Evolutionary conservation across 2,329 filamentous ascomycete species (phyloP).

Genomic region (Zalaria sp.): DNA sequence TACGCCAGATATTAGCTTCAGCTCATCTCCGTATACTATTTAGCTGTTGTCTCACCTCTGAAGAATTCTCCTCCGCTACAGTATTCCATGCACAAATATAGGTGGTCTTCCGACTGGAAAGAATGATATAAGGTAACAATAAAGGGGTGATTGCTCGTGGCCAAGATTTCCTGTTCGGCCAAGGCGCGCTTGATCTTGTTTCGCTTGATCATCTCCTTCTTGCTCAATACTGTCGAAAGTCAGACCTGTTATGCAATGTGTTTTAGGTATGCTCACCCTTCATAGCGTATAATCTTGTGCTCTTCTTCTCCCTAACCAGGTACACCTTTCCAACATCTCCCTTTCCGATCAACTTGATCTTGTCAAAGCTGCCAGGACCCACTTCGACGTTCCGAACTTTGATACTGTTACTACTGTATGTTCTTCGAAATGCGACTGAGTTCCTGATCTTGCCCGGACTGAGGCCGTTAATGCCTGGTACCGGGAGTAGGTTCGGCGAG

Average conservation of each 20-base stretch:
- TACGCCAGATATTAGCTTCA: neutral
- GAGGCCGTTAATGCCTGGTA: constrained; percentile 40
- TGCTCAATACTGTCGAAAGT: constrained; percentile 66
- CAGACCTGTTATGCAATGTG: neutral
- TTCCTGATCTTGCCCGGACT: constrained; percentile 51
- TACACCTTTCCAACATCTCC: constrained; percentile 98
- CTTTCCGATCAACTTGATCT: constrained; percentile 98
- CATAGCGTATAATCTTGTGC: constrained; percentile 89
- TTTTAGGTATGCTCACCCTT: constrained; percentile 52
- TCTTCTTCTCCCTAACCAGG: constrained; percentile 95
- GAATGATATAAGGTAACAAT: constrained; percentile 98
- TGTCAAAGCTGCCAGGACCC: constrained; percentile 89
- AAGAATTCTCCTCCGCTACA: constrained; percentile 99
- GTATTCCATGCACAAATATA: constrained; percentile 99
- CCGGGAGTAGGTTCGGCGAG: constrained; percentile 16
- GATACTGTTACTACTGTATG: constrained; percentile 98
- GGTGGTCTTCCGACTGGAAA: constrained; percentile 95
- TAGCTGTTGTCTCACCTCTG: constrained; percentile 27
- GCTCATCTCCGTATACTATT: neutral
- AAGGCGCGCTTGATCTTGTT: constrained; percentile 99
- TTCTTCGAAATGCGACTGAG: constrained; percentile 69
- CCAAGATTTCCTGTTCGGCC: constrained; percentile 93
- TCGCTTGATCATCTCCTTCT: constrained; percentile 99
- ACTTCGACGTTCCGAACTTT: constrained; percentile 97
- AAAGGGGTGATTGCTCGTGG: constrained; percentile 97